These are phyloP conservation scores for Salix koriyanagi DNA, from an alignment of 345 rosid genomes.

Conservation along the genomic window DNA sequence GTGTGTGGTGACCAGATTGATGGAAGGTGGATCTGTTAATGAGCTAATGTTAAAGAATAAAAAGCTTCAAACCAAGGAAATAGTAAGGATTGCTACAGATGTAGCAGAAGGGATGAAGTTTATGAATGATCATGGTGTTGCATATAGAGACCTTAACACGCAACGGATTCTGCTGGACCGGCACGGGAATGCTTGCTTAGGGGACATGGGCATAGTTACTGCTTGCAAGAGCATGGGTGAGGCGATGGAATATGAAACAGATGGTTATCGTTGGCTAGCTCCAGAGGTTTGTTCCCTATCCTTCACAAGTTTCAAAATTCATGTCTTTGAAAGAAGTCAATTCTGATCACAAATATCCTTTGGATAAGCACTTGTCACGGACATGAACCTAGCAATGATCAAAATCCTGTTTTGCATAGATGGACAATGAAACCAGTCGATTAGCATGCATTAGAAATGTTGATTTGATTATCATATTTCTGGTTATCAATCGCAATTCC, in stretches of 20 bases:
- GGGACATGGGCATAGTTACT: conserved; percentile 78
- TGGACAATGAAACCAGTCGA: not conserved
- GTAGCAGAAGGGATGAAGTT: conserved; percentile 81
- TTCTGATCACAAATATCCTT: not conserved
- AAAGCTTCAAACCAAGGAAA: conserved; percentile 74
- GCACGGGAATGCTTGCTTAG: conserved; percentile 82
- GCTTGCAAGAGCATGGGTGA: conserved; percentile 87
- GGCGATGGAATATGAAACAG: conserved; percentile 89
- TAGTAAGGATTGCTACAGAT: conserved; percentile 64
- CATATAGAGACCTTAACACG: conserved; percentile 77
- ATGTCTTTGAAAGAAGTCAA: not conserved
- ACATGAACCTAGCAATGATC: not conserved
- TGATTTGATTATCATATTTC: not conserved
- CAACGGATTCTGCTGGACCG: conserved; percentile 72
- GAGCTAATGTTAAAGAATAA: conserved; percentile 72
- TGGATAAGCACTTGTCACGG: not conserved
- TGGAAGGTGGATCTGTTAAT: conserved; percentile 88
- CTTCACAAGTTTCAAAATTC: conserved; percentile 4
- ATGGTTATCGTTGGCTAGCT: conserved; percentile 97
- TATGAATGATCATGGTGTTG: conserved; percentile 77
- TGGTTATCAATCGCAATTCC: not conserved
- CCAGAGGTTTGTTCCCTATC: conserved; percentile 70
- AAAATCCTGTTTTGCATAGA: not conserved
- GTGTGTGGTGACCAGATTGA: conserved; percentile 81
- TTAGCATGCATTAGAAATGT: not conserved